These are phyloP conservation scores for Lyophyllum shimeji DNA, from an alignment of 768 basidiomycete genomes.

Conservation along the genomic window DNA sequence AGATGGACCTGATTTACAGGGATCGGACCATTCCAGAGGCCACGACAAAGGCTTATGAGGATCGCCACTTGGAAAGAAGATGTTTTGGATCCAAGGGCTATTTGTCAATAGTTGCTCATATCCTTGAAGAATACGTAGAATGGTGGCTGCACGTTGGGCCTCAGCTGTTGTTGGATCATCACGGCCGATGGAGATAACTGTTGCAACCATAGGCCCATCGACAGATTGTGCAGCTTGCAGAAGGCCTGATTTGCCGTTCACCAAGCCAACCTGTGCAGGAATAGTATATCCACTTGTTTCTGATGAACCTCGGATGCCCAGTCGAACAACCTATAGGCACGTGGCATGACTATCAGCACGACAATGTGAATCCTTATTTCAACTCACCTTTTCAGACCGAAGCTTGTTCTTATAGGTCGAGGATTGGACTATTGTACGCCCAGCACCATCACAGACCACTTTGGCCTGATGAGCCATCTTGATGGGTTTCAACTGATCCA, in stretches of 20 bases:
- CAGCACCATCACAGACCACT: constrained; percentile 20
- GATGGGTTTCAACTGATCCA: constrained; percentile 48
- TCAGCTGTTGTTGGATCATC: constrained; percentile 63
- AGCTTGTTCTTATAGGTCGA: constrained; percentile 35
- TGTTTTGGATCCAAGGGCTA: constrained; percentile 50
- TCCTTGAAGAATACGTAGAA: constrained; percentile 47
- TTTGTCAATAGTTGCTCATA: constrained; percentile 29
- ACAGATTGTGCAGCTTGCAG: constrained; percentile 23
- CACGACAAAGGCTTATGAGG: constrained; percentile 27
- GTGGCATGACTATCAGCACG: background rate
- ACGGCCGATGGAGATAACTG: constrained; percentile 51
- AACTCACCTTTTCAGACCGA: constrained; percentile 37
- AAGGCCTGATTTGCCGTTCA: constrained; percentile 35
- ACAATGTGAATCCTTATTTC: background rate
- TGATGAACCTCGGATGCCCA: constrained; percentile 24
- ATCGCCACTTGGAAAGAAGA: constrained; percentile 38
- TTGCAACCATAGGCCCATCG: constrained; percentile 28
- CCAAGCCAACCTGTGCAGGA: constrained; percentile 41
- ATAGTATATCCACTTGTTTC: constrained; percentile 38
- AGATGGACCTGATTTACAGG: background rate
- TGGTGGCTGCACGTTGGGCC: constrained; percentile 35
- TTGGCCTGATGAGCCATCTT: constrained; percentile 42
- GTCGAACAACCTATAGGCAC: background rate
- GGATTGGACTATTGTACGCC: constrained; percentile 30
- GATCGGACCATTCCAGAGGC: constrained; percentile 38